Base-by-base conservation (phyloP, 2,329 filamentous ascomycete genomes). In the Aspergillus pseudoviridinutans region DNA sequence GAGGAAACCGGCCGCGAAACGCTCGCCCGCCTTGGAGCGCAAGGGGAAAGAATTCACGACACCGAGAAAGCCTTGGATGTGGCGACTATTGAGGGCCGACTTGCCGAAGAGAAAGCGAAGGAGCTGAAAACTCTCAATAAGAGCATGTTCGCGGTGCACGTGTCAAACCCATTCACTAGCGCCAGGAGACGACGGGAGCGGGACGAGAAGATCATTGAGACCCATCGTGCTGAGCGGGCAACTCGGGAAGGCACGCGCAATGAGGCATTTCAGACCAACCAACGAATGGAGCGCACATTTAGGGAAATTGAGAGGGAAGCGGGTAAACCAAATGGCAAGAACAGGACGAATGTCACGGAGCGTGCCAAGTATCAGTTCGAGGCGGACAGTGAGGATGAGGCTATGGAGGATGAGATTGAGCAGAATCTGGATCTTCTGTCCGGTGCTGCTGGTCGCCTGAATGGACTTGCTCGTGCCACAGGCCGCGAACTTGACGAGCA, bases 121-220 rank as follows among this genome's bases (percentile, higher is more conserved):
- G 91, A 96, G 70, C 79, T 97, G 41, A 93, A 93, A 78, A 90
- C 85, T 1, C 80, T 95, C 51, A 96, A 97, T 75, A 82, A 88
- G 61, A 92, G 88, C 78, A 96, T 97, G 91, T 96, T 96, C 69
- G 89, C 90, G 4, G 84, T 92, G 24, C 88, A 92, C 68, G 87
- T 92, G 27, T 80, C 81, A 54, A 91, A 91, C 66, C 88, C 88
- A 0, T 91, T 96, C 71, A 94, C 90, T 0, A 85, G 85, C 14
- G 85, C 84, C 61, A 83, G 82, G 63, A 83, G 87, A 49, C 83
- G 82, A 28, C 80, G 81, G 55, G 85, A 84, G 57, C 82, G 85
- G 44, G 90, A 94, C 62, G 80, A 87, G 52, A 81, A 84, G 55
- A 83, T 90, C 49, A 79, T 95, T 68, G 85, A 88, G 49, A 87